Base-by-base conservation (phyloP, 495 filamentous ascomycete genomes). In the Beverwykella pulmonaria region DNA sequence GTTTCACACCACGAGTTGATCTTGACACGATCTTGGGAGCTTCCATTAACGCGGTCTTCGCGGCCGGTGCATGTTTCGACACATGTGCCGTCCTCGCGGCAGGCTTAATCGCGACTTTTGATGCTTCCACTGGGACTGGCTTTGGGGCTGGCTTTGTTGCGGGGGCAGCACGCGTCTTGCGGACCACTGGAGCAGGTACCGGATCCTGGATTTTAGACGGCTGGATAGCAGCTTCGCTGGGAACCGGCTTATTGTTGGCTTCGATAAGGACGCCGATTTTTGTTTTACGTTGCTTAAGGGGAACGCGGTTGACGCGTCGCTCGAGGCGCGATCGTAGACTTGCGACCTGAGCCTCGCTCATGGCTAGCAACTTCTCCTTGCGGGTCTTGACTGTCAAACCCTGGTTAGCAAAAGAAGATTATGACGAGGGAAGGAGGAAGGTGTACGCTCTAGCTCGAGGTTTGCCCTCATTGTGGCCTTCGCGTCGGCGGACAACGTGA, bases 291-390 rank as follows among this genome's bases (percentile, higher is more conserved):
- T 96, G 77, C 15, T 87, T 85, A 41, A 85, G 81, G 8, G 94
- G 94, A 49, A 99, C 92, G 49, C 94, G 90, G 73, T 97, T 96
- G 77, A 99, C 83, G 75, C 94, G 91, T 76, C 96, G 89, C 79
- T 98, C 93, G 29, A 99, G 88, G 44, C 94, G 89, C 50, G 92
- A 86, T 46, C 88, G 84, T 14, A 98, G 83, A 64, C 90, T 90
- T 74, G 91, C 88, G 14, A 91, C 88, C 76, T 96, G 92, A 34
- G 95, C 81, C 32, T 88, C 88, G 79, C 95, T 97, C 76, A 95
- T 92, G 3, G 93, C 88, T 66, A 93, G 89, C 26, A 98, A 85
- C 76, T 94, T 95, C 58, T 94, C 86, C 36, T 91, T 92, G 69
- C 94, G 87, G 78, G 97, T 92, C 27, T 91, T 93, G 67, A 98